phyloP scores from a whole-genome alignment of 768 basidiomycete genomes.

The Tulasnella sp. region DNA sequence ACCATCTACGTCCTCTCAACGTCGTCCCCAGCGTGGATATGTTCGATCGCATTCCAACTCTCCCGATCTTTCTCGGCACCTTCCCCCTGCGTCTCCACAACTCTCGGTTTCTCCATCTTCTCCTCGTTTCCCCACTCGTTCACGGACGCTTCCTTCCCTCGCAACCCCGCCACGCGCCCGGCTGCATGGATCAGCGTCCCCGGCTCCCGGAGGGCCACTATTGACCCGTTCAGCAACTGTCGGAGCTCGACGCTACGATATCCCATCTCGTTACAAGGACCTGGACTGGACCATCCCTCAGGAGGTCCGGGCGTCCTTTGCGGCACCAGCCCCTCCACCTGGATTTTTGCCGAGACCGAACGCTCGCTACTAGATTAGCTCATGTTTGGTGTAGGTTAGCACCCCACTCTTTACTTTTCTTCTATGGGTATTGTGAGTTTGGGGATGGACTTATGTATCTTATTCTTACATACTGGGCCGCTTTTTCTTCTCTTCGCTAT shows the following conservation, averaged over 20 bases:
- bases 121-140: slow-evolving; percentile 14
- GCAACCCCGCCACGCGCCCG: not conserved
- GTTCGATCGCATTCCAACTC: not conserved
- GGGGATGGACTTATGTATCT: slow-evolving; percentile 15
- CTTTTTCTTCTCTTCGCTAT: not conserved
- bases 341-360: slow-evolving; percentile 14
- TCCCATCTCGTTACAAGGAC: slow-evolving; percentile 17
- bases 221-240: slow-evolving; percentile 4
- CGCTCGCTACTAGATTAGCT: slow-evolving; percentile 7
- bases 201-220: not conserved
- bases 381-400: not conserved
- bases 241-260: not conserved
- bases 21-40: not conserved
- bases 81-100: not conserved
- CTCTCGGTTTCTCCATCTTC: not conserved
- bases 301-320: slow-evolving; percentile 1
- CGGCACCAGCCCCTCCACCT: slow-evolving; percentile 10
- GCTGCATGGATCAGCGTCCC: not conserved
- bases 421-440: slow-evolving; percentile 4
- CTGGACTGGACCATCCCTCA: slow-evolving; percentile 7
- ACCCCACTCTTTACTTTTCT: not conserved
- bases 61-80: not conserved
- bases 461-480: slow-evolving; percentile 9
- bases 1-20: not conserved
- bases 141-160: slow-evolving; percentile 11